Percentiles rank a stretch among this genome's conserved stretches.
Evolutionary conservation across 371 early-diverging fungal species (phyloP).

Genomic region (Sporodiniella umbellata): DNA sequence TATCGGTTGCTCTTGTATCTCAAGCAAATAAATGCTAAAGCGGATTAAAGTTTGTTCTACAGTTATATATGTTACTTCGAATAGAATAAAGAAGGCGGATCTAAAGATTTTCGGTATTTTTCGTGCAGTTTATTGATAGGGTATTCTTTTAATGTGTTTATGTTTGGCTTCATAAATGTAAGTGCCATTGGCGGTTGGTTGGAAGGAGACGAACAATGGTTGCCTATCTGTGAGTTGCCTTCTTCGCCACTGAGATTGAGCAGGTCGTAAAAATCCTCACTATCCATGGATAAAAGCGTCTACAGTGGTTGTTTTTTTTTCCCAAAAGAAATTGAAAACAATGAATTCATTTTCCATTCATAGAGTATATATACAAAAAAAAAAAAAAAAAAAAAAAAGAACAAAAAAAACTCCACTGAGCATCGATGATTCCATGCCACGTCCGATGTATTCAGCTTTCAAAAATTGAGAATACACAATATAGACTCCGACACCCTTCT

Average conservation of each 20-base stretch:
- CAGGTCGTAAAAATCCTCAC: slow-evolving; percentile 1
- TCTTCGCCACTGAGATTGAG: slow-evolving; percentile 1
- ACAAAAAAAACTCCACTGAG: neutral
- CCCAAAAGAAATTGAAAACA: too few species aligned
- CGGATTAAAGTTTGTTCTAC: neutral
- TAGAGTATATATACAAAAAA: neutral
- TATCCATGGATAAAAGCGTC: too few species aligned
- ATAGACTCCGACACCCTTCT: neutral
- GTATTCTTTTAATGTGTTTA: neutral
- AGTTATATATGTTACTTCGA: neutral
- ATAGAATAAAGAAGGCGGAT: neutral
- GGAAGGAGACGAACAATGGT: too few species aligned
- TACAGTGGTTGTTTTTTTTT: too few species aligned
- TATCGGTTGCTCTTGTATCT: slow-evolving; percentile 63
- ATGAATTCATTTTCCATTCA: neutral
- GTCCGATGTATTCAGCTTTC: neutral
- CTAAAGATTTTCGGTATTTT: neutral
- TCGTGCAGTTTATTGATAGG: neutral
- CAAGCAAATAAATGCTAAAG: slow-evolving; percentile 15
- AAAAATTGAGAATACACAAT: neutral
- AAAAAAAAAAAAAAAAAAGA: neutral
- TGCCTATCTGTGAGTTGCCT: neutral
- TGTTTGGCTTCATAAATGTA: slow-evolving; percentile 15
- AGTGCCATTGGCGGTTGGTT: too few species aligned
- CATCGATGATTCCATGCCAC: neutral